Evolutionary conservation across 1,284 basidiomycete genomes (phyloP), one percentile per base, ranked within the genome.

Genomic region (Puccinia coronata): DNA sequence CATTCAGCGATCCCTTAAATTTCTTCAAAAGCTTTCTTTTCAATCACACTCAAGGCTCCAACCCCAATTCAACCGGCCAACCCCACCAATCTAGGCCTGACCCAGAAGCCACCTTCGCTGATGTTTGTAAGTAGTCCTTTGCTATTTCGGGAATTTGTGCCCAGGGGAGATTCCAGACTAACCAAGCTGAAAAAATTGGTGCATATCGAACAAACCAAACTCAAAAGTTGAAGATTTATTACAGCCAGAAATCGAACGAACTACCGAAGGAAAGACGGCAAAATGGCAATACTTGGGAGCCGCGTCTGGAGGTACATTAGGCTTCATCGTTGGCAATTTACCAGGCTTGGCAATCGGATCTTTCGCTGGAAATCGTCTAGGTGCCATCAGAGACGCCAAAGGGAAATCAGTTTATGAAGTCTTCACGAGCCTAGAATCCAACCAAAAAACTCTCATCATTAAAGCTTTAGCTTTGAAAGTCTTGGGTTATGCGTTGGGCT

Each of bases 401-500:
- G 86, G 86, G 18, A 85, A 84, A 77, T 82, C 83, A 14, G 86
- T 86, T 0, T 78, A 18, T 14, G 89, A 92, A 25, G 96, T 98
- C n/a, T 99, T 99, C 86, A 88, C 89, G 69, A 89, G 92, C 39
- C 89, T 98, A 18, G 92, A 91, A 23, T 90, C 91, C 1, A 88
- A 88, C 74, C 93, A 98, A 92, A 93, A 94, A 85, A 94, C 95
- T 51, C 92, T 86, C 57, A 84, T 98, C 83, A 87, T 98, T 67
- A 91, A 92, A 57, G 93, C 92, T 9, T 87, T 98, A 57, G 94
- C 95, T 0, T 88, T 93, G 86, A 97, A 98, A 87, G 93, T 98
- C 18, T 87, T 98, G 47, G 94, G 94, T 31, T 65, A 69, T 31
- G 75, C 75, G 4, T 67, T 78, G 53, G 36, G 59, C 34, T 78